These are phyloP conservation scores for Vitis vinifera DNA, from an alignment of 164 flowering plant genomes.

Conservation along the genomic window DNA sequence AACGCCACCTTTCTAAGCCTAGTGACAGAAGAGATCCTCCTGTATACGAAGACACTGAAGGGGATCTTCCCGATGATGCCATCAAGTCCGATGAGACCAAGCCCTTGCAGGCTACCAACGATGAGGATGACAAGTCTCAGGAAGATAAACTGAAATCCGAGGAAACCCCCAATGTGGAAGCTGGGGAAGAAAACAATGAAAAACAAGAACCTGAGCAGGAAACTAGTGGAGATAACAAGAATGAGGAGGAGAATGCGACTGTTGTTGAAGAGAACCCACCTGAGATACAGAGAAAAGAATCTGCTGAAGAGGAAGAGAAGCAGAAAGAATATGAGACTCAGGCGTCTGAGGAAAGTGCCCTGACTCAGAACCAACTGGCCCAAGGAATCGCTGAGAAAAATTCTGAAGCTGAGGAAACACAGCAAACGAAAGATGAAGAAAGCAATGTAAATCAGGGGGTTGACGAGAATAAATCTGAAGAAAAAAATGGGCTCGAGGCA, in stretches of 20 bases:
- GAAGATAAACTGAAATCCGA: neutral
- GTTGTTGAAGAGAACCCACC: neutral
- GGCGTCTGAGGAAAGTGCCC: slow-evolving; percentile 39
- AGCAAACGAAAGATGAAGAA: slow-evolving; percentile 6
- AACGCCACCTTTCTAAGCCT: neutral
- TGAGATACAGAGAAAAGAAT: slow-evolving; percentile 9
- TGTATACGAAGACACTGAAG: slow-evolving; percentile 52
- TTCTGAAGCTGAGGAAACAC: slow-evolving; percentile 12
- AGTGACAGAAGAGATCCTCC: slow-evolving; percentile 16
- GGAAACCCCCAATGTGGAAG: neutral
- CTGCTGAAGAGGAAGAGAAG: slow-evolving; percentile 23
- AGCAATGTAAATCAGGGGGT: neutral
- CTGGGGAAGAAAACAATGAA: slow-evolving; percentile 1
- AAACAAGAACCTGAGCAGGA: neutral
- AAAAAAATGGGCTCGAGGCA: neutral
- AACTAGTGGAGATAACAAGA: neutral
- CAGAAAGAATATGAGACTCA: slow-evolving; percentile 26
- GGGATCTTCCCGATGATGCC: slow-evolving; percentile 66
- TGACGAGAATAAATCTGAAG: neutral
- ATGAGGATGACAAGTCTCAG: neutral
- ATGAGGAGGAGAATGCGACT: neutral
- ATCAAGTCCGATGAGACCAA: slow-evolving; percentile 39
- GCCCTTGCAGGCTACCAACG: neutral
- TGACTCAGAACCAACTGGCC: slow-evolving; percentile 34
- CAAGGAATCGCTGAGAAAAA: slow-evolving; percentile 4